These are phyloP conservation scores for Kodamaea fungicola DNA, from an alignment of 1,139 yeast species.

Conservation along the genomic window DNA sequence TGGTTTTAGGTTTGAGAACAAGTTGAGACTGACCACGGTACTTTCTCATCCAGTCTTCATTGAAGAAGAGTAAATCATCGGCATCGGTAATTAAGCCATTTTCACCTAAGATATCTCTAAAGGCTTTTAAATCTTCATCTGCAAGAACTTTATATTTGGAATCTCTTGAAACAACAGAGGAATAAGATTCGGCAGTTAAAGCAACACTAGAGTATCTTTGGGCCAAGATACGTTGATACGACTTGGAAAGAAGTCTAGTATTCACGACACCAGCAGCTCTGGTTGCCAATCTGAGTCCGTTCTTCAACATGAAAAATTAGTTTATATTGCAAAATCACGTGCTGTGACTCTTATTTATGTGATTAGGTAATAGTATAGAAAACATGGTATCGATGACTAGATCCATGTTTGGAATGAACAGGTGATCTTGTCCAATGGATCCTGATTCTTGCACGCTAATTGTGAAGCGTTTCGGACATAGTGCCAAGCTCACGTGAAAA, in stretches of 20 bases:
- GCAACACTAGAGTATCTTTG: conserved; percentile 39
- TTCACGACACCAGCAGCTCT: conserved; percentile 3
- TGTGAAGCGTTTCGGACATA: no score
- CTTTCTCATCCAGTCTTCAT: conserved; percentile 96
- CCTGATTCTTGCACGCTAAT: no score
- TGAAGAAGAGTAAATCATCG: conserved; percentile 68
- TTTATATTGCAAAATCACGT: no score
- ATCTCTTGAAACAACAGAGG: conserved; percentile 49
- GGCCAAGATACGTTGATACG: no score
- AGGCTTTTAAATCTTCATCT: conserved; percentile 56
- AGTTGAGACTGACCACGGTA: conserved; percentile 82
- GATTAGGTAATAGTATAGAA: no score
- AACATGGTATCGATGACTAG: no score
- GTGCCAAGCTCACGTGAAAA: no score
- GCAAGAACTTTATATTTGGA: conserved; percentile 45
- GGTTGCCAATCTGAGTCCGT: conserved; percentile 5
- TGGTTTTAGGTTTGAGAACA: conserved; percentile 80
- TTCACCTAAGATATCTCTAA: conserved; percentile 51
- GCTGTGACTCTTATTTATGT: no score
- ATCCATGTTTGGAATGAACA: no score
- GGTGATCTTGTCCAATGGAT: no score
- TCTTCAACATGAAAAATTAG: conserved; percentile 2
- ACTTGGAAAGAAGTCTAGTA: neutral
- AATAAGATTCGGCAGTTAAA: conserved; percentile 62
- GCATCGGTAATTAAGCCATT: conserved; percentile 47